phyloP scores from a whole-genome alignment of 1,139 yeast genomes.

The Pichia inconspicua region DNA sequence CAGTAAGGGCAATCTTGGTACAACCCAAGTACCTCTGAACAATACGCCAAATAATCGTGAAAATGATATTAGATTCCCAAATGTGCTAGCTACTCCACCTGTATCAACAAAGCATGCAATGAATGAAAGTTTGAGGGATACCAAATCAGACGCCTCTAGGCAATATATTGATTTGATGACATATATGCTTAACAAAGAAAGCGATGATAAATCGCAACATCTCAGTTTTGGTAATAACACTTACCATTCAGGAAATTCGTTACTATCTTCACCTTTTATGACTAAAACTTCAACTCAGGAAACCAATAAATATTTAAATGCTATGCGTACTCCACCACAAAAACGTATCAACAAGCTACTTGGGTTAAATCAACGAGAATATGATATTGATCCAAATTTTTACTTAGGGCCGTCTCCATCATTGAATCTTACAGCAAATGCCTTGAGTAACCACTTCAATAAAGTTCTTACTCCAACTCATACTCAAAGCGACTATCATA shows the following conservation, averaged over 20 bases:
- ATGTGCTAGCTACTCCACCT: not conserved
- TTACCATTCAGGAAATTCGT: not conserved
- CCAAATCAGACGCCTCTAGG: not conserved
- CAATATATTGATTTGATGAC: not conserved
- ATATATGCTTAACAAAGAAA: not conserved
- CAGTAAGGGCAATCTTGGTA: not conserved
- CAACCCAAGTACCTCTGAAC: not conserved
- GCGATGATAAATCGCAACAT: not conserved
- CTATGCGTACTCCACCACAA: not conserved
- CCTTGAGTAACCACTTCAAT: not conserved
- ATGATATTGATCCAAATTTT: conserved; percentile 6
- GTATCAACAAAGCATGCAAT: not conserved
- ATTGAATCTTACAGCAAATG: not conserved
- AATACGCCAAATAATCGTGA: not conserved
- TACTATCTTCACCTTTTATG: not conserved
- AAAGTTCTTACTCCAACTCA: not conserved
- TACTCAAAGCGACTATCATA: not conserved
- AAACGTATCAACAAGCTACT: not conserved
- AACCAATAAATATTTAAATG: not conserved
- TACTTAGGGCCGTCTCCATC: not conserved
- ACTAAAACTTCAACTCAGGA: not conserved
- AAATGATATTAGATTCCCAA: not conserved
- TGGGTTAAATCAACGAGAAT: not conserved
- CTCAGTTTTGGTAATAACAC: not conserved
- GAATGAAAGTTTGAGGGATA: not conserved